A percentile compares a stretch with the other conserved stretches of the same genome.
phyloP scores from a whole-genome alignment of 352 stramenopile species.

The Pythium sp. region DNA sequence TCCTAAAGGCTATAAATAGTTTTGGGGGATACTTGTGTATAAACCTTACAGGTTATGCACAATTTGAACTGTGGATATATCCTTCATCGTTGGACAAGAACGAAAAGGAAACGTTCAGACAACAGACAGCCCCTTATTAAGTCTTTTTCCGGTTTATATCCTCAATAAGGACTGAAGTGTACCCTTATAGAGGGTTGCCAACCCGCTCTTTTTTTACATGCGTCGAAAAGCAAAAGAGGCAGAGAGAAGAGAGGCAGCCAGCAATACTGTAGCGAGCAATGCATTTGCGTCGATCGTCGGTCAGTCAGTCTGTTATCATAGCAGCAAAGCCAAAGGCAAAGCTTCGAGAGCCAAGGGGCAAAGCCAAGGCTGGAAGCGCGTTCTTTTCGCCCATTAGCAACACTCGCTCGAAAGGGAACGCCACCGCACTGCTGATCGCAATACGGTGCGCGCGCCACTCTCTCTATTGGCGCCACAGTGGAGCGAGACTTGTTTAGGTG shows the following conservation, averaged over 20 bases:
- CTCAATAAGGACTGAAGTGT: too few relatives aligned
- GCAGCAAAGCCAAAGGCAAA: neutral
- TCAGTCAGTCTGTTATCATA: neutral
- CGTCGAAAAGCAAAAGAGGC: constrained; percentile 2
- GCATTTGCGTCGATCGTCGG: neutral
- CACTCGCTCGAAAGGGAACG: neutral
- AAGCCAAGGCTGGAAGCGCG: neutral
- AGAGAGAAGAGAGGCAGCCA: constrained; percentile 1
- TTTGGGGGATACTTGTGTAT: too few relatives aligned
- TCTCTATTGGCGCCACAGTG: neutral
- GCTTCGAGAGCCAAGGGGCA: neutral
- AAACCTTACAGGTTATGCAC: too few relatives aligned
- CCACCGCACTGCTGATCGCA: neutral
- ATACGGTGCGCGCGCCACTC: neutral
- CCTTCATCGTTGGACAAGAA: too few relatives aligned
- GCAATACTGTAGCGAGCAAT: neutral
- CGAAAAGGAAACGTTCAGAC: neutral
- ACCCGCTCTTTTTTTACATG: constrained; percentile 8
- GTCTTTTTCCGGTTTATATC: too few relatives aligned
- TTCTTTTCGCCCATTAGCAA: neutral
- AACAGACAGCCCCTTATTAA: too few relatives aligned
- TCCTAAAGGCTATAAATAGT: too few relatives aligned
- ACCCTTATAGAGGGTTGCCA: too few relatives aligned
- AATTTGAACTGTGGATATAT: too few relatives aligned
- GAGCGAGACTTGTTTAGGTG: neutral